A percentile compares a stretch with the other conserved stretches of the same genome.
Evolutionary conservation across 805 yeast genomes (phyloP).

Genomic region (Millerozyma miso): DNA sequence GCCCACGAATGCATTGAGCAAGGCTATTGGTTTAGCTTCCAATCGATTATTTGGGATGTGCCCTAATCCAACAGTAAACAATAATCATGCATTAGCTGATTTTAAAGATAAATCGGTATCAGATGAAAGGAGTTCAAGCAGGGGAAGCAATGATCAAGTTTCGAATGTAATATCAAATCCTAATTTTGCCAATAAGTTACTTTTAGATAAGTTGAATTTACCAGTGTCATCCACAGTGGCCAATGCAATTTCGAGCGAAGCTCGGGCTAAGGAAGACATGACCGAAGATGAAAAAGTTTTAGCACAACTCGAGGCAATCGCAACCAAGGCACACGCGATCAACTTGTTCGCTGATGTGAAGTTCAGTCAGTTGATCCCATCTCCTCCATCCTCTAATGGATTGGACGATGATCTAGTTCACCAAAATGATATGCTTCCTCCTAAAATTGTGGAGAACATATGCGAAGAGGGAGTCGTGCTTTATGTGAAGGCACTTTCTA

Average conservation of each 20-base stretch:
- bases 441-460: conserved; percentile 50
- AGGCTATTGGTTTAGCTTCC: conserved; percentile 84
- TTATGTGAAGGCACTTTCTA: conserved; percentile 77
- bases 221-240: conserved; percentile 24
- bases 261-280: conserved; percentile 17
- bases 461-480: conserved; percentile 85
- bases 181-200: conserved; percentile 31
- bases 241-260: conserved; percentile 6
- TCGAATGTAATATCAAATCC: conserved; percentile 23
- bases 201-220: conserved; percentile 30
- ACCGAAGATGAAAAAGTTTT: conserved; percentile 35
- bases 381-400: conserved; percentile 51
- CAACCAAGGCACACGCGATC: conserved; percentile 89
- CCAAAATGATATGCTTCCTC: conserved; percentile 48
- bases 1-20: conserved; percentile 84
- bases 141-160: conserved; percentile 6
- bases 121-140: conserved; percentile 1
- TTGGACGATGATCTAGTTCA: conserved; percentile 33
- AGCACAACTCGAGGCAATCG: conserved; percentile 60
- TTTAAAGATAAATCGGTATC: conserved; percentile 7
- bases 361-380: conserved; percentile 77
- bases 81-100: conserved; percentile 9
- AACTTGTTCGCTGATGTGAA: conserved; percentile 88
- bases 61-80: conserved; percentile 2
- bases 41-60: conserved; percentile 71